A percentile compares a stretch with the other conserved stretches of the same genome.
Conservation (phyloP, 441 rosid species). For the Capsella rubella region DNA sequence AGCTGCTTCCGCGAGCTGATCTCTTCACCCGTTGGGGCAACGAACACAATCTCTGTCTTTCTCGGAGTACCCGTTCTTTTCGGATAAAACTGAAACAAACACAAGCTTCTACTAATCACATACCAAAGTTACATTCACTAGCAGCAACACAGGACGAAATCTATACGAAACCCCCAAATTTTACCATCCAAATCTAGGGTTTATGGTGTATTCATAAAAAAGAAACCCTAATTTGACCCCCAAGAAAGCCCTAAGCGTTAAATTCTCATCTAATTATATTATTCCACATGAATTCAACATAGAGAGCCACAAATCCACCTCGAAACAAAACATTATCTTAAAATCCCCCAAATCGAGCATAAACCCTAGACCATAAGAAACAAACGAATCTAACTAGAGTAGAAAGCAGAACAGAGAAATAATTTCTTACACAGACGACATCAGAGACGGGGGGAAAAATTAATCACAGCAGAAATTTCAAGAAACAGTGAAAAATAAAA, state of each 20-base stretch:
- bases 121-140: conserved; percentile 1
- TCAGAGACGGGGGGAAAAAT: background rate
- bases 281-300: conserved; percentile 7
- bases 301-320: background rate
- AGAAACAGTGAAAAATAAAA: background rate
- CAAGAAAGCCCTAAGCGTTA: background rate
- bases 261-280: background rate
- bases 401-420: conserved; percentile 18
- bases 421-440: conserved; percentile 16
- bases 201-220: conserved; percentile 17
- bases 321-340: background rate
- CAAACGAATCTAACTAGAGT: conserved; percentile 1
- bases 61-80: conserved; percentile 76
- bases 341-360: conserved; percentile 29
- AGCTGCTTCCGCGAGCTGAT: conserved; percentile 70
- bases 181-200: conserved; percentile 30
- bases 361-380: conserved; percentile 24
- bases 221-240: conserved; percentile 30
- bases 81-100: conserved; percentile 63
- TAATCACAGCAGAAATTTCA: conserved; percentile 5
- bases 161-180: conserved; percentile 31
- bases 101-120: conserved; percentile 20
- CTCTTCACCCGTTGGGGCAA: conserved; percentile 94
- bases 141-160: conserved; percentile 5
- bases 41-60: conserved; percentile 79